Conservation (phyloP, 345 rosid species). For the Gossypioides kirkii region DNA sequence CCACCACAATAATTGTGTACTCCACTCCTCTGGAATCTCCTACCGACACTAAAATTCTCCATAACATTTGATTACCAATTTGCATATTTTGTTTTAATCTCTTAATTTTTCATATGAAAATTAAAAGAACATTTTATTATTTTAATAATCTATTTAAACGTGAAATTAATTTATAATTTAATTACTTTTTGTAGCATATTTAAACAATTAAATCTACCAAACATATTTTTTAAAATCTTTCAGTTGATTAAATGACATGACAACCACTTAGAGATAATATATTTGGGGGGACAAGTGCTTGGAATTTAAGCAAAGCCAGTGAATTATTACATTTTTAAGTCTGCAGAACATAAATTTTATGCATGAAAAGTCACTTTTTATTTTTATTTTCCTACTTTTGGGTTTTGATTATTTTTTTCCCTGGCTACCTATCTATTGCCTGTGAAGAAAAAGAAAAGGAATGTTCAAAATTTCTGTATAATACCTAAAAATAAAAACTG, state of each 20-base stretch:
- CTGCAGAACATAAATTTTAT: neutral
- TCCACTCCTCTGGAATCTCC: neutral
- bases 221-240: no score
- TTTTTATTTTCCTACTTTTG: neutral
- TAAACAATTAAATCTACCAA: no score
- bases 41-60: slow-evolving; percentile 1
- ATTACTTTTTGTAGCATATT: no score
- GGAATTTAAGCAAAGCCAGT: neutral
- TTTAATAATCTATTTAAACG: no score
- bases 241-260: neutral
- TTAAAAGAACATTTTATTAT: no score
- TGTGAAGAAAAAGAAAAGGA: neutral
- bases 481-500: neutral
- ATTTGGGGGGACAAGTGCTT: neutral
- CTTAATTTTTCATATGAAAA: no score
- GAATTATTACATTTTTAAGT: neutral
- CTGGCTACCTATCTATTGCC: neutral
- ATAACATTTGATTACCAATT: neutral
- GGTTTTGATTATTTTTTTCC: no score
- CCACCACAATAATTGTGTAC: neutral
- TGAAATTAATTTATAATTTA: no score
- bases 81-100: neutral
- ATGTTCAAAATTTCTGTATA: neutral
- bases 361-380: neutral
- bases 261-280: neutral